Conservation (phyloP, 1,284 basidiomycete species). For the Agroathelia rolfsii region DNA sequence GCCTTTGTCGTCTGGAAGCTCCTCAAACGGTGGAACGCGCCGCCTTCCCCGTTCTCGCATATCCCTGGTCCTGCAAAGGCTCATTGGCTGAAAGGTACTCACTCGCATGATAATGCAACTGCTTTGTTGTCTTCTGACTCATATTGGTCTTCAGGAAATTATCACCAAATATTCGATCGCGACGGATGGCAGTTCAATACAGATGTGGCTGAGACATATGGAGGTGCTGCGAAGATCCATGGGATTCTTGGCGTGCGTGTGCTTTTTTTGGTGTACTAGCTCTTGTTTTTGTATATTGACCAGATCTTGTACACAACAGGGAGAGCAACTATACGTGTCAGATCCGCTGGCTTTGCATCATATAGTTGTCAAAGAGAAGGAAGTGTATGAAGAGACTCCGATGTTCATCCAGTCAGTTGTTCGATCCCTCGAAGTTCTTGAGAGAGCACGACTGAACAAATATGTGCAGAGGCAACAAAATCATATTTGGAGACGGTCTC, state of each 20-base stretch:
- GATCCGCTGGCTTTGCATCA: constrained; percentile 37
- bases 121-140: no score
- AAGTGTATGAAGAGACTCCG: constrained; percentile 39
- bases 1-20: constrained; percentile 12
- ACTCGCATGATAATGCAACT: no score
- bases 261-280: no score
- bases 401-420: constrained; percentile 36
- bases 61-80: constrained; percentile 17
- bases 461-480: constrained; percentile 20
- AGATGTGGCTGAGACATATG: constrained; percentile 17
- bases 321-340: constrained; percentile 36
- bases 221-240: constrained; percentile 24
- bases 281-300: no score
- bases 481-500: constrained; percentile 27
- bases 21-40: constrained; percentile 9
- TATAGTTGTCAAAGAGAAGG: constrained; percentile 37
- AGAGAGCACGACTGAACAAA: neutral
- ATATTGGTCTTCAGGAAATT: no score
- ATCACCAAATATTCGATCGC: constrained; percentile 8
- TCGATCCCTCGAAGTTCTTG: neutral
- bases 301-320: constrained; percentile 17
- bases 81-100: no score
- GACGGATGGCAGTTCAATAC: constrained; percentile 11
- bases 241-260: constrained; percentile 25
- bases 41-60: constrained; percentile 10